These are phyloP conservation scores for Crotalaria pallida DNA, from an alignment of 306 rosid genomes.

Conservation along the genomic window DNA sequence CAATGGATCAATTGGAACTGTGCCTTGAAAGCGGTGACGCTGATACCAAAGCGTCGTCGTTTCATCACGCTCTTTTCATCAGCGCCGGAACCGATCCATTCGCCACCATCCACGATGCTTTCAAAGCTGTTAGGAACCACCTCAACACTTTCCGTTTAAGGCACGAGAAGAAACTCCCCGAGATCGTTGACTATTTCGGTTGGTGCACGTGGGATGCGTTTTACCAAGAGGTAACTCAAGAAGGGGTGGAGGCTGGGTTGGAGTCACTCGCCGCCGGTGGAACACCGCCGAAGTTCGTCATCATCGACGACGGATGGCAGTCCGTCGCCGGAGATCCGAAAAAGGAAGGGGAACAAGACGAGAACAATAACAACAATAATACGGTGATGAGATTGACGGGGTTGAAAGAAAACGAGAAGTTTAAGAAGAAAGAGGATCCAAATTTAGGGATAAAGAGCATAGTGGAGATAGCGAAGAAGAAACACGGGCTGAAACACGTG, in stretches of 20 bases:
- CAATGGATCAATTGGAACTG: slow-evolving; percentile 54
- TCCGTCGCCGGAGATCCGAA: slow-evolving; percentile 45
- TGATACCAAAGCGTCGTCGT: slow-evolving; percentile 58
- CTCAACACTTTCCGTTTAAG: slow-evolving; percentile 68
- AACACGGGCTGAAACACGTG: slow-evolving; percentile 56
- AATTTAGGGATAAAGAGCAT: slow-evolving; percentile 52
- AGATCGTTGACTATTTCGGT: slow-evolving; percentile 61
- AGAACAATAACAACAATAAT: not conserved
- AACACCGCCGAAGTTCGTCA: slow-evolving; percentile 74
- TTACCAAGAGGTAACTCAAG: slow-evolving; percentile 78
- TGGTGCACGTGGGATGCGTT: slow-evolving; percentile 99
- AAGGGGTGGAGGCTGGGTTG: slow-evolving; percentile 72
- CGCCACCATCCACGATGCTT: slow-evolving; percentile 46
- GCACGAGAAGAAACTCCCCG: slow-evolving; percentile 83
- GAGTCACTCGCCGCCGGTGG: slow-evolving; percentile 55
- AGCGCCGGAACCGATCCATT: slow-evolving; percentile 80
- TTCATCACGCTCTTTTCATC: slow-evolving; percentile 47
- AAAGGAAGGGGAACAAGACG: not conserved
- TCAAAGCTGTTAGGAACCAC: slow-evolving; percentile 47
- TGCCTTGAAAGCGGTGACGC: slow-evolving; percentile 82
- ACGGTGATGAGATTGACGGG: slow-evolving; percentile 49
- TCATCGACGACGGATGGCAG: slow-evolving; percentile 95
- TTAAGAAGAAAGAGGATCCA: slow-evolving; percentile 50
- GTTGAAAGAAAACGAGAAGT: slow-evolving; percentile 66
- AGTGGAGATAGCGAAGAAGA: slow-evolving; percentile 57